phyloP scores from a whole-genome alignment of 176 grass and related monocot genomes.

The Chrysopogon serrulatus region DNA sequence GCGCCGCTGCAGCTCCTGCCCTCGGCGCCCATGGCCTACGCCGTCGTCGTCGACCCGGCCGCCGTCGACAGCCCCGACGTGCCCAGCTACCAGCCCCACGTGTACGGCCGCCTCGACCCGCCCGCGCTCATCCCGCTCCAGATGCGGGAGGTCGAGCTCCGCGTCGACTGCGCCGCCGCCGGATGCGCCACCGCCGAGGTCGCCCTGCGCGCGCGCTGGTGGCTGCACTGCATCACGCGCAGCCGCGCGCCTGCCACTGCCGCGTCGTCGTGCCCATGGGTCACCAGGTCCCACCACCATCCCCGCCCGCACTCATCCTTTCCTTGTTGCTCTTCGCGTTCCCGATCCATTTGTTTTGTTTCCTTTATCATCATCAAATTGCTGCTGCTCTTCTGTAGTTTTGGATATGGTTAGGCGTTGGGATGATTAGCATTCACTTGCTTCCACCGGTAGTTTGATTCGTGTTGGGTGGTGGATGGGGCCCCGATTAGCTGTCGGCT shows the following conservation, averaged over 20 bases:
- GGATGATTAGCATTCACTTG: background rate
- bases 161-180: constrained; percentile 55
- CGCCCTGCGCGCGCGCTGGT: constrained; percentile 64
- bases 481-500: constrained; percentile 2
- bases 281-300: constrained; percentile 70
- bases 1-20: constrained; percentile 31
- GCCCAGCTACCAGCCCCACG: constrained; percentile 97
- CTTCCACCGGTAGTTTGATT: background rate
- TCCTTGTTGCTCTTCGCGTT: background rate
- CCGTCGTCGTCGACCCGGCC: constrained; percentile 69
- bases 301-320: background rate
- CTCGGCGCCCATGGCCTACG: constrained; percentile 69
- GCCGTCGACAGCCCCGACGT: constrained; percentile 93
- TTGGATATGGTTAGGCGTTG: background rate
- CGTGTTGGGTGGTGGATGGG: constrained; percentile 29
- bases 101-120: constrained; percentile 78
- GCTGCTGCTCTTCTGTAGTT: background rate
- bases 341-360: background rate
- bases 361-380: background rate
- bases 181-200: constrained; percentile 41
- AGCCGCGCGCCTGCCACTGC: constrained; percentile 62
- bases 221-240: constrained; percentile 84
- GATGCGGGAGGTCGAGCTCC: constrained; percentile 68
- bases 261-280: constrained; percentile 77
- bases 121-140: constrained; percentile 95